Base-by-base conservation (phyloP, 495 filamentous ascomycete genomes). In the Zalerion maritima region DNA sequence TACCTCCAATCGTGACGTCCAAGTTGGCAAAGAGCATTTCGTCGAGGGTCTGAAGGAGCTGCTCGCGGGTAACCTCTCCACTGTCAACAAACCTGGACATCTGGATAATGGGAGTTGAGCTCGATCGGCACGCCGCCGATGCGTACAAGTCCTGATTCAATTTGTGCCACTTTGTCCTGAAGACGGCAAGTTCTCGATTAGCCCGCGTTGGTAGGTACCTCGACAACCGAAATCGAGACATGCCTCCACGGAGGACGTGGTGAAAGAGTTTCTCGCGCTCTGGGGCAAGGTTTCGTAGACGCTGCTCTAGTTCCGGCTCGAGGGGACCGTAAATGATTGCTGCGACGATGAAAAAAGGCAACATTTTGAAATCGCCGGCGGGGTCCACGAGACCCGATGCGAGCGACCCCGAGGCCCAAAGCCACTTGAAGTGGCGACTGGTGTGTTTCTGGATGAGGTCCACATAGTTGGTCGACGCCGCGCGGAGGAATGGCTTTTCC, bases 1-100 rank as follows among this genome's bases (percentile, higher is more conserved):
- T 10, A 4, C 36, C 50, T 5, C 49, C 45, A 4, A 47, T 49
- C 0, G 58, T 58, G 1, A 64, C 58, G 32, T 67, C 62, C 0
- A 67, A 36, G 29, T 67, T 64, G 1, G 54, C 60, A 35, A 50
- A 64, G 1, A 63, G 46, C 32, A 46, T 44, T 35, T 65, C 60
- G 29, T 58, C 57, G 3, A 65, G 5, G 1, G 59, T 63, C 9
- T 63, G 56, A 2, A 47, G 32, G 1, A 58, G 19, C 25, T 58
- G 24, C 17, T 46, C 39, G 6, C 28, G 24, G 0, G 26, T 41
- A n/a, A 54, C 39, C 3, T 24, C 4, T 1, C 46, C 40, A 2
- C 16, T 8, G 0, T 42, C 21, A 3, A 40, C 25, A 4, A 37
- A 40, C 9, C 31, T 27, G 30, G 39, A 52, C 31, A 59, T 31